phyloP scores from a whole-genome alignment of 352 stramenopile genomes.

The Globisporangium abappressorium region DNA sequence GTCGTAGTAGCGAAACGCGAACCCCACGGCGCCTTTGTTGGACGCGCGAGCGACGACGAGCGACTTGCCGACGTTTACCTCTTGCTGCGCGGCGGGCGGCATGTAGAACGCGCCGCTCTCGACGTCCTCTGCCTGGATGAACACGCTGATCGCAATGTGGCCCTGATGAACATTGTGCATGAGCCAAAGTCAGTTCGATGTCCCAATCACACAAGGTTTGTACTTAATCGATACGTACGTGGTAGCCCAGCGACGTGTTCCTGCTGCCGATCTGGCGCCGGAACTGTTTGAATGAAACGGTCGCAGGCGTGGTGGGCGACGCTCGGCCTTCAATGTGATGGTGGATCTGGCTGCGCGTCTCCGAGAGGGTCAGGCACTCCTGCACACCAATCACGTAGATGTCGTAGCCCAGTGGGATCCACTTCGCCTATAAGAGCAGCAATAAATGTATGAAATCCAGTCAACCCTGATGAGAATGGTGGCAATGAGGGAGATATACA shows the following conservation, averaged over 20 bases:
- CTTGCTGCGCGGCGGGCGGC: slow-evolving; percentile 62
- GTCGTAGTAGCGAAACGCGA: slow-evolving; percentile 86
- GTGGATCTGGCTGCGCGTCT: slow-evolving; percentile 54
- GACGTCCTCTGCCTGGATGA: slow-evolving; percentile 64
- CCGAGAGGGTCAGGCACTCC: slow-evolving; percentile 80
- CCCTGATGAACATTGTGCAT: slow-evolving; percentile 27
- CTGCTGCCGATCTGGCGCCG: slow-evolving; percentile 76
- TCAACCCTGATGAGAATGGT: not conserved
- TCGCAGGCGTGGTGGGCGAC: slow-evolving; percentile 22
- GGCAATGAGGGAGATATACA: not conserved
- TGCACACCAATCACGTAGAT: slow-evolving; percentile 91
- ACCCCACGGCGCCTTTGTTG: slow-evolving; percentile 90
- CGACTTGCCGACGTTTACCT: slow-evolving; percentile 69
- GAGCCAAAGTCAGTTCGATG: not conserved
- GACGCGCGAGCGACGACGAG: slow-evolving; percentile 73
- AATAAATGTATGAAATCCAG: not conserved
- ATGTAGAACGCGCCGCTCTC: slow-evolving; percentile 78
- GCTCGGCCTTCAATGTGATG: slow-evolving; percentile 58
- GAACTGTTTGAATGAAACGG: slow-evolving; percentile 49
- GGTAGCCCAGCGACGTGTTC: slow-evolving; percentile 80
- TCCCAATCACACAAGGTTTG: no score
- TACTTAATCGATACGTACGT: slow-evolving; percentile 27
- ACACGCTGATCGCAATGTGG: slow-evolving; percentile 86
- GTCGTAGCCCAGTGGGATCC: slow-evolving; percentile 83
- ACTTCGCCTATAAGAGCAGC: slow-evolving; percentile 43